Base-by-base conservation (phyloP, 1,139 yeast genomes). In the Sugiyamaella japonica region DNA sequence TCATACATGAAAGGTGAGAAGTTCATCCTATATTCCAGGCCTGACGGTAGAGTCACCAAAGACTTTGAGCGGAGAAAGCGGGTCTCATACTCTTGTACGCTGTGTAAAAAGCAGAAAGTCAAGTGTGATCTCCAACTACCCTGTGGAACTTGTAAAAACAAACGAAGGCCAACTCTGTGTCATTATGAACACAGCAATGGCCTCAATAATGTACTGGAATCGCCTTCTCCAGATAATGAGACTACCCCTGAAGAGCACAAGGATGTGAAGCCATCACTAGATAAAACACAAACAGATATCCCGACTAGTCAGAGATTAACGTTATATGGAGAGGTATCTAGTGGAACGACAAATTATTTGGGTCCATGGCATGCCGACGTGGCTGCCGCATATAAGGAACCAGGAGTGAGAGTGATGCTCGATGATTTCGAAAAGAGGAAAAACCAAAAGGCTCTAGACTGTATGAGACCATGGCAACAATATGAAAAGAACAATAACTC, bases 311-410 rank as follows among this genome's bases (percentile, higher is more conserved):
- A 47, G 13, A 37, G 37, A 38, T 36, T 48, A 23, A 20, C 37
- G 12, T 41, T 47, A 16, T 48, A 52, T 16, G 51, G 39, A 20
- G 55, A 52, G 28, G 15, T 46, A 4, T 52, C 55, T 10, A 47
- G 48, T 15, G 55, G 55, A 12, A 53, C 57, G 2, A 52, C 52
- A n/a, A 53, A 49, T 42, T 56, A 51, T 38, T 42, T 56, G 7
- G 59, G 55, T 1, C 51, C 56, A 3, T 56, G 59, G 59, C 57
- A 56, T 49, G 55, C 53, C 6, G 59, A 56, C 37, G 56, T 54
- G 20, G 39, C 56, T 3, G 54, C 53, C 15, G 54, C 52, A 2
- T 50, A 54, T 31, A 52, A 48, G 16, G 57, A 54, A 39, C 55
- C 55, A 15, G 59, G 59, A 7, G 59, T 56, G 17, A 42, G 55